phyloP scores from a whole-genome alignment of 78 protist genomes.

The Dictyostelium firmibasis region DNA sequence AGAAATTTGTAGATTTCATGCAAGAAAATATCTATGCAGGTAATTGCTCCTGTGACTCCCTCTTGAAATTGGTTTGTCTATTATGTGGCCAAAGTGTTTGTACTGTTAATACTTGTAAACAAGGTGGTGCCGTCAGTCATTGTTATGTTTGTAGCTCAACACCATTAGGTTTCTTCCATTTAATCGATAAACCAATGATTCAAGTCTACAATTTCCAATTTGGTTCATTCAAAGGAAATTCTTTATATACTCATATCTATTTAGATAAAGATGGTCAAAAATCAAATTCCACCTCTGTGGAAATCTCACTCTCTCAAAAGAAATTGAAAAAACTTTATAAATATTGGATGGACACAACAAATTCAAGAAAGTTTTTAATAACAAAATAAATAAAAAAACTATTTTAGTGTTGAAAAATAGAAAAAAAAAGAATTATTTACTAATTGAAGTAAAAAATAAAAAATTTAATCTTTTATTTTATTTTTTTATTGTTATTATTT shows the following conservation, averaged over 20 bases:
- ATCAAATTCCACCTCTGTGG: background rate
- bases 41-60: conserved; percentile 25
- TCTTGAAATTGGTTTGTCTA: conserved; percentile 41
- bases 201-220: conserved; percentile 28
- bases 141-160: conserved; percentile 22
- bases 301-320: background rate
- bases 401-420: background rate
- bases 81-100: conserved; percentile 37
- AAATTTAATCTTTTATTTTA: background rate
- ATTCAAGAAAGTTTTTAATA: conserved; percentile 42
- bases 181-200: conserved; percentile 35
- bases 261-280: background rate
- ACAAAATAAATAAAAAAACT: background rate
- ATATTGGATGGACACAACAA: conserved; percentile 38
- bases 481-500: background rate
- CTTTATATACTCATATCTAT: background rate
- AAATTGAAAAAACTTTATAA: conserved; percentile 47
- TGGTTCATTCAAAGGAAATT: conserved; percentile 5
- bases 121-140: conserved; percentile 4
- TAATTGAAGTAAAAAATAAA: no score
- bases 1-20: conserved; percentile 22
- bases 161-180: conserved; percentile 24
- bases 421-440: background rate
- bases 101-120: conserved; percentile 25
- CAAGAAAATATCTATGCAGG: conserved; percentile 1